phyloP scores from a whole-genome alignment of 345 rosid species.

The Cardamine occulta region DNA sequence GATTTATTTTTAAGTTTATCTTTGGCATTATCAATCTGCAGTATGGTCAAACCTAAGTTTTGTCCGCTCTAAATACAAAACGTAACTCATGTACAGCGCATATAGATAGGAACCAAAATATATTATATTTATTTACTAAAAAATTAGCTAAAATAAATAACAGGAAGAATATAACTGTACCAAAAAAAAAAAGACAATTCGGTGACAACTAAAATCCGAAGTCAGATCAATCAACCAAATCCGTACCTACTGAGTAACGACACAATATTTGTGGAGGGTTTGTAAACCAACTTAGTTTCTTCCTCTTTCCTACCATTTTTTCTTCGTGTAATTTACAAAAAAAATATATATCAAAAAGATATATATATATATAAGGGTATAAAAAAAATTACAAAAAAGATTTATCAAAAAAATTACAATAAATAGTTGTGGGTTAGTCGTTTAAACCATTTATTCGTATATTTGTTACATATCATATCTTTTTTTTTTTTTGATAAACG shows the following conservation, averaged over 20 bases:
- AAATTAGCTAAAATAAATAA: slow-evolving; percentile 14
- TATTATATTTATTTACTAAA: slow-evolving; percentile 14
- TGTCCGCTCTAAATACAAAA: slow-evolving; percentile 34
- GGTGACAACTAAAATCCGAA: slow-evolving; percentile 39
- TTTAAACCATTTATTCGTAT: neutral
- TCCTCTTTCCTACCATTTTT: slow-evolving; percentile 33
- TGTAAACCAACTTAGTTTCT: slow-evolving; percentile 31
- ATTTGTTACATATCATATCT: neutral
- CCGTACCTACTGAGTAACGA: slow-evolving; percentile 25
- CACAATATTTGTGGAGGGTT: slow-evolving; percentile 14
- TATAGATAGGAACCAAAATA: slow-evolving; percentile 25
- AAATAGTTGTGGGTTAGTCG: neutral
- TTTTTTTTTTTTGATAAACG: no score
- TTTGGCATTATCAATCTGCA: slow-evolving; percentile 27
- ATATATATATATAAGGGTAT: no score
- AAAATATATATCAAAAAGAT: neutral
- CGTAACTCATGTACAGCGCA: slow-evolving; percentile 31
- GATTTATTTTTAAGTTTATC: slow-evolving; percentile 18
- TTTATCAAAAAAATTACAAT: no score
- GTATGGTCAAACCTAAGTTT: slow-evolving; percentile 38
- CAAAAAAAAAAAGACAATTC: slow-evolving; percentile 7
- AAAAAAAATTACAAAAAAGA: neutral
- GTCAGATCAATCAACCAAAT: slow-evolving; percentile 28
- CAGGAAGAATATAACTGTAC: neutral
- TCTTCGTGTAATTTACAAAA: neutral